phyloP scores from a whole-genome alignment of 306 rosid genomes.

The Quercus parvula region DNA sequence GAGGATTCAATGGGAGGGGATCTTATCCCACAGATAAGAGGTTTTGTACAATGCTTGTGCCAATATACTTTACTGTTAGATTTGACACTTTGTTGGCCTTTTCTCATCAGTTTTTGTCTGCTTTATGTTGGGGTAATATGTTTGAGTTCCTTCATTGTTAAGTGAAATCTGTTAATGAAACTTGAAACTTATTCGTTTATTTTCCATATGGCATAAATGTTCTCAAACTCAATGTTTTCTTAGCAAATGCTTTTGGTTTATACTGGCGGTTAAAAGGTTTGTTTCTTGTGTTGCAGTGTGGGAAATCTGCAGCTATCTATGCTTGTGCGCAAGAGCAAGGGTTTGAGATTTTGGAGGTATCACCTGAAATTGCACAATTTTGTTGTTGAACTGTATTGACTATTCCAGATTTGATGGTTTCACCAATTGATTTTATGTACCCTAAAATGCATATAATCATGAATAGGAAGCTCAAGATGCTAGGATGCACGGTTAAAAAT shows the following conservation, averaged over 20 bases:
- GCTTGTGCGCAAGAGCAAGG: slow-evolving; percentile 94
- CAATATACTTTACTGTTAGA: background rate
- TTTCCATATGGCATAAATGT: slow-evolving; percentile 7
- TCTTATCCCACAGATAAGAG: background rate
- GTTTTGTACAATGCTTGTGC: background rate
- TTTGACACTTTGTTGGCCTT: background rate
- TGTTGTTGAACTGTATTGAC: slow-evolving; percentile 12
- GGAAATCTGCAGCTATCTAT: slow-evolving; percentile 93
- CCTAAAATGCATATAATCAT: background rate
- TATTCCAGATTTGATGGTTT: background rate
- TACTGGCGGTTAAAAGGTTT: slow-evolving; percentile 23
- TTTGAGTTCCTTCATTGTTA: background rate
- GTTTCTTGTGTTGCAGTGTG: slow-evolving; percentile 65
- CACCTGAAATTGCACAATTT: background rate
- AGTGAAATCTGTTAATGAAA: background rate
- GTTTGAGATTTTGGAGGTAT: slow-evolving; percentile 81
- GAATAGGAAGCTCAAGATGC: background rate
- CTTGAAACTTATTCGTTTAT: background rate
- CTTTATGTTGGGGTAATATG: background rate
- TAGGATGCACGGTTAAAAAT: background rate
- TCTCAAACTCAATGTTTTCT: background rate
- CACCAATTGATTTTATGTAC: slow-evolving; percentile 9
- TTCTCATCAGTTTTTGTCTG: background rate
- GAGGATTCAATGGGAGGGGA: too few species aligned
- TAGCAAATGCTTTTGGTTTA: slow-evolving; percentile 11